These are phyloP conservation scores for Xanthoconium stramineum DNA, from an alignment of 768 basidiomycete genomes.

Conservation along the genomic window DNA sequence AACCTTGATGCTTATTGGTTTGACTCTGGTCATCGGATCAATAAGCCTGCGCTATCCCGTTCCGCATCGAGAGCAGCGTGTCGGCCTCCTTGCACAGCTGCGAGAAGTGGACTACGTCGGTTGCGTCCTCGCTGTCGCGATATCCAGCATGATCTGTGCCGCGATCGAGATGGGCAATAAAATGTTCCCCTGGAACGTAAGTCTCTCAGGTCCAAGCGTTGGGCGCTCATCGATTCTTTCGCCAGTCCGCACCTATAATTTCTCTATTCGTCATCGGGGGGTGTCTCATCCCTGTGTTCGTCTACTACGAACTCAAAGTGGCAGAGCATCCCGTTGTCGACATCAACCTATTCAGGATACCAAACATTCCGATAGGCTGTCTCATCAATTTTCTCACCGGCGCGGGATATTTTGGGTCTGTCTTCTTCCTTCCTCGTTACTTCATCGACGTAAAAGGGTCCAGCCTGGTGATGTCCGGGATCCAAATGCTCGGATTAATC, in stretches of 20 bases:
- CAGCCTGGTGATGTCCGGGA: slow-evolving; percentile 30
- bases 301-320: slow-evolving; percentile 33
- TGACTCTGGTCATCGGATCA: slow-evolving; percentile 28
- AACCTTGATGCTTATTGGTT: slow-evolving; percentile 32
- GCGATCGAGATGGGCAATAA: slow-evolving; percentile 40
- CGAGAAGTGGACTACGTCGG: slow-evolving; percentile 35
- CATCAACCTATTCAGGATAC: slow-evolving; percentile 31
- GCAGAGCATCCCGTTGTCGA: slow-evolving; percentile 34
- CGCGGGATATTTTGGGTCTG: slow-evolving; percentile 36
- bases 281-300: slow-evolving; percentile 33
- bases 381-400: slow-evolving; percentile 38
- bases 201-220: slow-evolving; percentile 4
- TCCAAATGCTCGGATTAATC: slow-evolving; percentile 36
- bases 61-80: slow-evolving; percentile 30
- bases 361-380: slow-evolving; percentile 35
- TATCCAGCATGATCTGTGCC: slow-evolving; percentile 34
- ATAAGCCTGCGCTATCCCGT: slow-evolving; percentile 31
- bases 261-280: slow-evolving; percentile 27
- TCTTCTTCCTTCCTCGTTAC: slow-evolving; percentile 39
- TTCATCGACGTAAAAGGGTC: slow-evolving; percentile 37
- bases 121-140: slow-evolving; percentile 28
- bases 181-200: slow-evolving; percentile 33
- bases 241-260: slow-evolving; percentile 30
- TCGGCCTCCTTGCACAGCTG: slow-evolving; percentile 32
- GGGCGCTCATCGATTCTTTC: slow-evolving; percentile 3